Base-by-base conservation (phyloP, 257 asterid genomes). In the Cinchona pubescens region DNA sequence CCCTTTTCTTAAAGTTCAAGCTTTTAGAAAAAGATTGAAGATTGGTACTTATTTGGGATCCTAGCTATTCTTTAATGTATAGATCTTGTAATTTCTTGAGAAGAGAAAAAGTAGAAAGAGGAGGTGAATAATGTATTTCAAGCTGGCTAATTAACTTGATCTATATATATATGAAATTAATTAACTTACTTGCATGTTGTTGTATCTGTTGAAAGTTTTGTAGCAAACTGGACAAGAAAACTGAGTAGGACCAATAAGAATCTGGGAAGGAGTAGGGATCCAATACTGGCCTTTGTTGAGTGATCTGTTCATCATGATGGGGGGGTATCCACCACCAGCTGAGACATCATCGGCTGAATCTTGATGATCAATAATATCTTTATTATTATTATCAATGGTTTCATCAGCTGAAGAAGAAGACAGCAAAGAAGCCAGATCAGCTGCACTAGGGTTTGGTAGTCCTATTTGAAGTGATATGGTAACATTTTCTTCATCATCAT, bases 251-350 rank as follows among this genome's bases (percentile, higher is more conserved):
- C 98, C 98, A 63, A 91, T 89, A 42, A 93, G 98, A 87, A 93
- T 92, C 90, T 92, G 98, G 27, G 98, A 91, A 60, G 97, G 97
- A 14, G 97, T 91, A 11, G 98, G 98, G 71, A 93, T 93, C 98
- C 98, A 93, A 74, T 91, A 91, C 85, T 89, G 98, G 37, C 94
- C 96, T 76, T 90, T 92, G 85, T 89, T 92, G 45, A 88, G 83
- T n/a, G n/a, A n/a, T 45, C 89, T 84, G 51, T 67, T 56, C 21
- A 85, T 64, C n/a, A n/a, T n/a, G n/a, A n/a, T n/a, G n/a, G n/a
- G n/a, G 66, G 87, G 76, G 84, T 64, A 81, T 38, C 86, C n/a
- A n/a, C n/a, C n/a, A n/a, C n/a, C 67, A 42, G 56, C 72, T 25
- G 79, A 69, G n/a, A n/a, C n/a, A n/a, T n/a, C n/a, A n/a, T n/a